Evolutionary conservation across 2,329 filamentous ascomycete genomes (phyloP).

Genomic region (Colletotrichum horii): DNA sequence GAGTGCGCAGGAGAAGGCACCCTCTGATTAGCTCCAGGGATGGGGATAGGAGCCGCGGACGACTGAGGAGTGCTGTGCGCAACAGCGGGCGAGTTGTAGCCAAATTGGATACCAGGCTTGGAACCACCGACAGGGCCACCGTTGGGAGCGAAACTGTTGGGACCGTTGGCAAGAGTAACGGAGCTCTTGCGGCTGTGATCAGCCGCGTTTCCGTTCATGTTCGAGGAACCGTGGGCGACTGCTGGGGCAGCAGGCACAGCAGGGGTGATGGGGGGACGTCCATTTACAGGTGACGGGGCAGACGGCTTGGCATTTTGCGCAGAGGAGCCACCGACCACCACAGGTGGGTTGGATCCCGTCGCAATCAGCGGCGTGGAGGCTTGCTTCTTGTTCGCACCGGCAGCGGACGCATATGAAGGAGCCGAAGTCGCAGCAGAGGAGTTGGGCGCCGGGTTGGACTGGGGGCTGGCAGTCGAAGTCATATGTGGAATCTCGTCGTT

Average conservation of each 20-base stretch:
- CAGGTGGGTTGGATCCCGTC: conserved; percentile 60
- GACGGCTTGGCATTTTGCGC: conserved; percentile 65
- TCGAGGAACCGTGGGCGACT: conserved; percentile 64
- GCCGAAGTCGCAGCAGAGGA: conserved; percentile 60
- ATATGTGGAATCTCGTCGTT: conserved; percentile 50
- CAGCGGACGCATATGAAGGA: conserved; percentile 72
- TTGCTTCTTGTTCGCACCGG: conserved; percentile 67
- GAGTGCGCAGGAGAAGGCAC: conserved; percentile 86
- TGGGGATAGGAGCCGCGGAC: conserved; percentile 62
- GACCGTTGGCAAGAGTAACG: conserved; percentile 86
- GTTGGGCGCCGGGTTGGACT: conserved; percentile 63
- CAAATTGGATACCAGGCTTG: conserved; percentile 79
- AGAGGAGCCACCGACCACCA: conserved; percentile 60
- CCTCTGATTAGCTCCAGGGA: conserved; percentile 68
- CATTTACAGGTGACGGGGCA: conserved; percentile 83
- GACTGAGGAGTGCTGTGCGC: conserved; percentile 71
- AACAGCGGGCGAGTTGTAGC: conserved; percentile 74
- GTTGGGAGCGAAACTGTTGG: conserved; percentile 78
- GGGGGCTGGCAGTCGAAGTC: conserved; percentile 65
- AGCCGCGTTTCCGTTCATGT: conserved; percentile 71
- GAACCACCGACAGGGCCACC: conserved; percentile 65
- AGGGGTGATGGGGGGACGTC: conserved; percentile 74
- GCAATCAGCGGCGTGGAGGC: conserved; percentile 65
- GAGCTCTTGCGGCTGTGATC: conserved; percentile 88
- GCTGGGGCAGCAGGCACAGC: conserved; percentile 68